These are phyloP conservation scores for Phalaenopsis hybrid DNA, from an alignment of 116 monocot genomes.

Conservation along the genomic window DNA sequence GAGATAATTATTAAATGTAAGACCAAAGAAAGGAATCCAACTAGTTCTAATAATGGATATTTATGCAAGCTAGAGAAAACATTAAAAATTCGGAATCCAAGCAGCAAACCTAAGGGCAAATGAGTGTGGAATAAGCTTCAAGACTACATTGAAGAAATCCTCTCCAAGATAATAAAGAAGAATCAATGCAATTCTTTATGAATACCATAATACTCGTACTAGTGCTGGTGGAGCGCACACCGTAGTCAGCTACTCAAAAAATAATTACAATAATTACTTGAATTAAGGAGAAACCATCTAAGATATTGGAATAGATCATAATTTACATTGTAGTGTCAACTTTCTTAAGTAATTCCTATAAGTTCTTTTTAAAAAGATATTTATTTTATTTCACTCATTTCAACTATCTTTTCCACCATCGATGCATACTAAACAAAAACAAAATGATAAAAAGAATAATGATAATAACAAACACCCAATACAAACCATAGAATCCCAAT, in stretches of 20 bases:
- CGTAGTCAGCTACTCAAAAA: neutral
- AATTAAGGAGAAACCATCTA: neutral
- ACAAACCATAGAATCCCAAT: no score
- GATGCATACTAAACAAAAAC: no score
- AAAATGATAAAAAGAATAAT: no score
- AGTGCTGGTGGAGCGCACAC: neutral
- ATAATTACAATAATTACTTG: neutral
- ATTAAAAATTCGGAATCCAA: neutral
- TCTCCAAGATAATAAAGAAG: neutral
- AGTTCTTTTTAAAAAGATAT: no score
- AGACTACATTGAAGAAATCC: neutral
- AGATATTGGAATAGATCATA: no score
- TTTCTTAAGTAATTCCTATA: no score
- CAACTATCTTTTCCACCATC: no score
- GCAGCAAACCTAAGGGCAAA: neutral
- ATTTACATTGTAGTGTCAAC: no score
- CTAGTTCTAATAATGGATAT: neutral
- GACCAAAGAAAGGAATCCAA: neutral
- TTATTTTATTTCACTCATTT: no score
- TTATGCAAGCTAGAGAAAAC: neutral
- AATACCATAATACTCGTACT: neutral
- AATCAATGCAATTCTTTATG: neutral
- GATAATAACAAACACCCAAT: no score
- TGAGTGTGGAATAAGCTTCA: neutral
- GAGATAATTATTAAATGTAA: no score